Conservation (phyloP, 1,139 yeast species). For the Suhomyces panamericanus region DNA sequence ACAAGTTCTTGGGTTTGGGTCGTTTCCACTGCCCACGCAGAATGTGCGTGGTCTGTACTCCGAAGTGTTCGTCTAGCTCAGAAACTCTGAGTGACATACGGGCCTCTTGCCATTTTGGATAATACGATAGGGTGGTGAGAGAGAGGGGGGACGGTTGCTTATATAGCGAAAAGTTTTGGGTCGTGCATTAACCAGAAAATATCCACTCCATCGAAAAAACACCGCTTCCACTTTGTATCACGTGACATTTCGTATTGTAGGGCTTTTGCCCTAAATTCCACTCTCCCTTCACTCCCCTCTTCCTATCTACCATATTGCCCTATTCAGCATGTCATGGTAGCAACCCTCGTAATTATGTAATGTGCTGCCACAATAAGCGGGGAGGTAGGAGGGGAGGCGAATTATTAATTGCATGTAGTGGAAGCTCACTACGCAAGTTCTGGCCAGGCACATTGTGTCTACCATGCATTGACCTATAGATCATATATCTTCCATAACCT, state of each 20-base stretch:
- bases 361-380: background rate
- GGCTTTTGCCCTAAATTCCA: constrained; percentile 8
- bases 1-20: constrained; percentile 13
- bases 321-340: constrained; percentile 2
- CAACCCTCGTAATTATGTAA: constrained; percentile 3
- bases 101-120: constrained; percentile 91
- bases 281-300: background rate
- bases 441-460: constrained; percentile 1
- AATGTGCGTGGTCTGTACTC: constrained; percentile 12
- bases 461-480: constrained; percentile 8
- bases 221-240: background rate
- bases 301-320: constrained; percentile 5
- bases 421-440: background rate
- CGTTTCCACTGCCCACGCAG: constrained; percentile 13
- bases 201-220: background rate
- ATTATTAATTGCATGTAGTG: background rate
- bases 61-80: constrained; percentile 18
- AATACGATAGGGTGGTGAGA: constrained; percentile 20
- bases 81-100: constrained; percentile 51
- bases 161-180: constrained; percentile 8
- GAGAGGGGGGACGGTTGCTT: background rate
- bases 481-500: constrained; percentile 6
- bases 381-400: constrained; percentile 1
- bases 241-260: no score
- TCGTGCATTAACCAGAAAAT: background rate